Percentiles rank a stretch among this genome's conserved stretches.
These are phyloP conservation scores for Scenedesmus sp. DNA, from an alignment of 163 green algal genomes.

Conservation along the genomic window DNA sequence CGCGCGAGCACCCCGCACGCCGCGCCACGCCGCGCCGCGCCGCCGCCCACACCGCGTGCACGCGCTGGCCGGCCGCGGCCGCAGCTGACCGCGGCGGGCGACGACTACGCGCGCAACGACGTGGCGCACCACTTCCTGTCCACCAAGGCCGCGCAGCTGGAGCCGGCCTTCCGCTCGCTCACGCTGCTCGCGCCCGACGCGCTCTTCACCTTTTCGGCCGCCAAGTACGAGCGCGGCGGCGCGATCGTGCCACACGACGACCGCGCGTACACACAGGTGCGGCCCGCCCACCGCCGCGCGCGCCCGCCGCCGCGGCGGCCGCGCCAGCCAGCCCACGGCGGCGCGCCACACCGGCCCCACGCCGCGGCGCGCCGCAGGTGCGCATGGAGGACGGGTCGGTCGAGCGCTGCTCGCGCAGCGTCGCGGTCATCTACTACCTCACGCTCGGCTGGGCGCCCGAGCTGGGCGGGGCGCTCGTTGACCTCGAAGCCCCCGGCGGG, in stretches of 20 bases:
- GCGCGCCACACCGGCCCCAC: not conserved
- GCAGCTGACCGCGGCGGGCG: constrained; percentile 42
- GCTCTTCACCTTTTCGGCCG: constrained; percentile 55
- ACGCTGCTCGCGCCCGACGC: constrained; percentile 55
- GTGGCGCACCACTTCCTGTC: constrained; percentile 59
- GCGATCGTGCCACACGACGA: constrained; percentile 73
- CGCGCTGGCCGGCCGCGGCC: not conserved
- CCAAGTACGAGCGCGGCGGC: constrained; percentile 52
- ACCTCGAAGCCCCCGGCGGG: constrained; percentile 51
- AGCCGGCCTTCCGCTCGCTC: constrained; percentile 55
- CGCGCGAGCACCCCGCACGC: not conserved
- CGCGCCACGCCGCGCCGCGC: too few species aligned
- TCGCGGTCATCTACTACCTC: constrained; percentile 70
- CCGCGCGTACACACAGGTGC: constrained; percentile 62
- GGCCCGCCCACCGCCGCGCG: too few species aligned
- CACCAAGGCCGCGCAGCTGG: constrained; percentile 44
- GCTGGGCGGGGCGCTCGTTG: constrained; percentile 61
- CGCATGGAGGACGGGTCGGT: constrained; percentile 55
- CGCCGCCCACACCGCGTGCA: not conserved
- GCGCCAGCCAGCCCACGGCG: not conserved
- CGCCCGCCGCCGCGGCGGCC: not conserved
- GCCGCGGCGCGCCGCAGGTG: constrained; percentile 48
- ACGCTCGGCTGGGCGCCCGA: constrained; percentile 60
- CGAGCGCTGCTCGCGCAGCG: constrained; percentile 55
- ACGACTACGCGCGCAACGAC: constrained; percentile 67